Conservation (phyloP, 306 rosid species). For the Quercus variabilis region DNA sequence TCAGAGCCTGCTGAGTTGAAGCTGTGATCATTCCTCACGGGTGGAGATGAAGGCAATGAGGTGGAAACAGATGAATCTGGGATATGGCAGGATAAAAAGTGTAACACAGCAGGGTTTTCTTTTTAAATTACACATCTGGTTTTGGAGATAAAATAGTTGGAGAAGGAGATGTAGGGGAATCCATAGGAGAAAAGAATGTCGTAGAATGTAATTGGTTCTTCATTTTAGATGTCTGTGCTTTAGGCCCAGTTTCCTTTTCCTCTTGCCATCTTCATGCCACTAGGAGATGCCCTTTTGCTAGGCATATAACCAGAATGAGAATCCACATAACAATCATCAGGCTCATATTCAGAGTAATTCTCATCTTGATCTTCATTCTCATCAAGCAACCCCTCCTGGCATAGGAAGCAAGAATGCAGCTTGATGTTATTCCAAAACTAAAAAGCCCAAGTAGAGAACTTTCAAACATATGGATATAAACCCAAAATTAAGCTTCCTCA, state of each 20-base stretch:
- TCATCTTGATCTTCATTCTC: conserved; percentile 70
- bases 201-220: conserved; percentile 49
- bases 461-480: background rate
- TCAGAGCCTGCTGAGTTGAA: conserved; percentile 57
- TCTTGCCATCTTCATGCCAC: conserved; percentile 29
- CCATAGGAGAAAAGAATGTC: conserved; percentile 54
- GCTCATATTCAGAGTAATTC: conserved; percentile 53
- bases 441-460: background rate
- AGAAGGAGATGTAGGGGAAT: conserved; percentile 52
- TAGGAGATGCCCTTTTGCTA: conserved; percentile 23
- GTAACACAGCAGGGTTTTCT: conserved; percentile 44
- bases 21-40: conserved; percentile 43
- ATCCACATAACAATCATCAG: conserved; percentile 40
- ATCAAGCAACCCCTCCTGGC: conserved; percentile 51
- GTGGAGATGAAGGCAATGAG: conserved; percentile 53
- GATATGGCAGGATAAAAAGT: conserved; percentile 43
- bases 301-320: conserved; percentile 35
- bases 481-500: background rate
- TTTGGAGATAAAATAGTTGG: conserved; percentile 34
- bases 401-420: conserved; percentile 18
- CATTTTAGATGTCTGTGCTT: conserved; percentile 29
- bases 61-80: conserved; percentile 39
- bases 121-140: conserved; percentile 21
- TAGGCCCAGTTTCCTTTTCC: conserved; percentile 34
- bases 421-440: conserved; percentile 5